Base-by-base conservation (phyloP, 106 monocot genomes). In the Apostasia ramifera region DNA sequence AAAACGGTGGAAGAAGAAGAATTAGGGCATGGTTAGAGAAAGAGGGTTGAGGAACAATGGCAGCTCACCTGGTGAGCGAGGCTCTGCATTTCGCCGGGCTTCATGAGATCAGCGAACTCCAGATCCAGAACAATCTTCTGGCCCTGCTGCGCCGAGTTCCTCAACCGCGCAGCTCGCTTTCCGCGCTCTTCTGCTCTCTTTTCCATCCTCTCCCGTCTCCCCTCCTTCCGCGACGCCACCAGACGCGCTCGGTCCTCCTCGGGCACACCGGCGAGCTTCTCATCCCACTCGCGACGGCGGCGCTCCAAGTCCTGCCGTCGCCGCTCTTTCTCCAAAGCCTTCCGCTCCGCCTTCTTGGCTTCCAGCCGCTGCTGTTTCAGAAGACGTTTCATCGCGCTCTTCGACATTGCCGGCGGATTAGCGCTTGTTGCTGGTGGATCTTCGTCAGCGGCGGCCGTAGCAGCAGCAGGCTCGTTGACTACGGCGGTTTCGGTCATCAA, bases 271-370 rank as follows among this genome's bases (percentile, higher is more conserved):
- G 84, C 74, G 42, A 94, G 81, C 70, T 81, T 81, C 77, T 85
- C 91, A 3, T 85, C 85, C 94, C 94, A 94, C 50, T 94, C 88
- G 1, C 80, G 72, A 51, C 91, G 75, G 62, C 83, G 80, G 51
- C 83, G 57, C 81, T 95, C 91, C 56, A 79, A 48, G 46, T 91
- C 79, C 14, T 48, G 71, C 77, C 73, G 75, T 71, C 73, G 71
- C 61, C 84, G 76, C 81, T 91, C 88, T 84, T 91, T 95, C 64
- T 91, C 94, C 57, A 80, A 81, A 45, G 84, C 81, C 76, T 84
- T 95, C 56, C 86, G 55, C 72, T 83, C 78, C 6, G 84, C 80
- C 75, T 95, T 95, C 12, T 75, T 64, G 44, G 73, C 81, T 65
- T 83, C 86, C 61, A 72, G 57, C 39, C 83, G 66, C 69, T 88